These are phyloP conservation scores for Borovskyia barvae DNA, from an alignment of 208 protist genomes.

Conservation along the genomic window DNA sequence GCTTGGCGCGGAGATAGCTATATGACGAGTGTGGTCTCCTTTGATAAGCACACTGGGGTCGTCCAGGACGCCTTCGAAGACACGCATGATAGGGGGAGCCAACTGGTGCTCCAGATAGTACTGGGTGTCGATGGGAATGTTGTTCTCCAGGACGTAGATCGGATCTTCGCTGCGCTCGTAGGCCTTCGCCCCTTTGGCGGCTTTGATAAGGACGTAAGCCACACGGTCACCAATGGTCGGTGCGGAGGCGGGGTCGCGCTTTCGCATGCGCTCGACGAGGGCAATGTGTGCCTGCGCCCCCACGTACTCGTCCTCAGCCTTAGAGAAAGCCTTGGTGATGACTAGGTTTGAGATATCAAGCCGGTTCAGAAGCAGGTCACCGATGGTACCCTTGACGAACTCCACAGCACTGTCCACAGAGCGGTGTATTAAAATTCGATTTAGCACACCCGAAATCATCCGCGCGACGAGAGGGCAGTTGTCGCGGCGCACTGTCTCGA, in stretches of 20 bases:
- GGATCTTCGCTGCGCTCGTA: slow-evolving; percentile 99
- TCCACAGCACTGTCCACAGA: slow-evolving; percentile 87
- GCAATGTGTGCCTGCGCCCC: slow-evolving; percentile 79
- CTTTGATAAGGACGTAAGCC: slow-evolving; percentile 84
- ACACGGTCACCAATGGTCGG: slow-evolving; percentile 85
- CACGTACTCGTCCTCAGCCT: slow-evolving; percentile 95
- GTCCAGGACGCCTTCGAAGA: slow-evolving; percentile 97
- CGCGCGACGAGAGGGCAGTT: slow-evolving; percentile 96
- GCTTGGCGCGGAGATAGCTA: slow-evolving; percentile 93
- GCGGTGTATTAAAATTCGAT: slow-evolving; percentile 83
- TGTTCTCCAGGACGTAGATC: slow-evolving; percentile 95
- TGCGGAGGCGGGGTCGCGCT: slow-evolving; percentile 79
- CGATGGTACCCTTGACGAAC: slow-evolving; percentile 90
- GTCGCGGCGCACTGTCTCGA: slow-evolving; percentile 99
- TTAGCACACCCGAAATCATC: slow-evolving; percentile 84
- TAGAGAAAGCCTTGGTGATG: slow-evolving; percentile 91
- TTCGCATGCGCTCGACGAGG: slow-evolving; percentile 83
- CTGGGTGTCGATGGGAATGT: slow-evolving; percentile 86
- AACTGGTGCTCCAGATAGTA: slow-evolving; percentile 92
- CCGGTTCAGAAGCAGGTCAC: slow-evolving; percentile 81
- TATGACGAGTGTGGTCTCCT: slow-evolving; percentile 98
- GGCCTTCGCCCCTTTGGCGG: slow-evolving; percentile 86
- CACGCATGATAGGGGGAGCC: slow-evolving; percentile 70
- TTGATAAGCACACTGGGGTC: slow-evolving; percentile 85
- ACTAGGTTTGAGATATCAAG: slow-evolving; percentile 86